Conservation (phyloP, 768 basidiomycete species). For the Calocybe indica region DNA sequence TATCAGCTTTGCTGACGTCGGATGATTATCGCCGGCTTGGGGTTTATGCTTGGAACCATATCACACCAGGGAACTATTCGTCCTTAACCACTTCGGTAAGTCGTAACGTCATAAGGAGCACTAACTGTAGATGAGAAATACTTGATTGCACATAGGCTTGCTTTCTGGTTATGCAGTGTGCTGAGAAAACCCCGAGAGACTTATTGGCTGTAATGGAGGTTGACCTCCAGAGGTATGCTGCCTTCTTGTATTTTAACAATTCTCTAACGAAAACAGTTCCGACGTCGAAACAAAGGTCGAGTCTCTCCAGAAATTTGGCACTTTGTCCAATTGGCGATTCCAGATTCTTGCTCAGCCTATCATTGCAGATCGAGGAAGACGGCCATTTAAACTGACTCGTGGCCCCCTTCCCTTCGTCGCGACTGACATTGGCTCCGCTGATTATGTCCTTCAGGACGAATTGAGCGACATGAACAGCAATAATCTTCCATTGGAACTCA, state of each 20-base stretch:
- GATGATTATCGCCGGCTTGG: slow-evolving; percentile 49
- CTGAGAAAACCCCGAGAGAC: slow-evolving; percentile 52
- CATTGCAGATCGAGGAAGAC: slow-evolving; percentile 52
- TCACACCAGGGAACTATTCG: slow-evolving; percentile 35
- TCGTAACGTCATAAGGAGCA: too few relatives aligned
- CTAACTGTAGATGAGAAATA: not conserved
- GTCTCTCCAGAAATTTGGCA: slow-evolving; percentile 49
- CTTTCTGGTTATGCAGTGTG: slow-evolving; percentile 69
- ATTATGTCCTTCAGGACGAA: slow-evolving; percentile 46
- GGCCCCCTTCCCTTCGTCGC: slow-evolving; percentile 68
- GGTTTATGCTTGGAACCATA: slow-evolving; percentile 52
- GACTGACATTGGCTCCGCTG: slow-evolving; percentile 65
- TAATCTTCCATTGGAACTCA: slow-evolving; percentile 57
- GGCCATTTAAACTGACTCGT: slow-evolving; percentile 70
- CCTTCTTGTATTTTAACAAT: slow-evolving; percentile 2
- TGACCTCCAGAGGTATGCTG: slow-evolving; percentile 47
- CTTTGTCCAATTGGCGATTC: slow-evolving; percentile 61
- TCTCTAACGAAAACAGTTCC: slow-evolving; percentile 28
- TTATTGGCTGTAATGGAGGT: slow-evolving; percentile 43
- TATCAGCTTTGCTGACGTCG: slow-evolving; percentile 46
- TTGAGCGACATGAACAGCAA: slow-evolving; percentile 43
- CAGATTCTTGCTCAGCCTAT: slow-evolving; percentile 61
- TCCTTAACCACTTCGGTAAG: slow-evolving; percentile 16
- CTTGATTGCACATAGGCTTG: slow-evolving; percentile 34
- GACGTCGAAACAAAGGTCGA: slow-evolving; percentile 40